Evolutionary conservation across 2,329 filamentous ascomycete genomes (phyloP).

Genomic region (Botryotinia calthae): DNA sequence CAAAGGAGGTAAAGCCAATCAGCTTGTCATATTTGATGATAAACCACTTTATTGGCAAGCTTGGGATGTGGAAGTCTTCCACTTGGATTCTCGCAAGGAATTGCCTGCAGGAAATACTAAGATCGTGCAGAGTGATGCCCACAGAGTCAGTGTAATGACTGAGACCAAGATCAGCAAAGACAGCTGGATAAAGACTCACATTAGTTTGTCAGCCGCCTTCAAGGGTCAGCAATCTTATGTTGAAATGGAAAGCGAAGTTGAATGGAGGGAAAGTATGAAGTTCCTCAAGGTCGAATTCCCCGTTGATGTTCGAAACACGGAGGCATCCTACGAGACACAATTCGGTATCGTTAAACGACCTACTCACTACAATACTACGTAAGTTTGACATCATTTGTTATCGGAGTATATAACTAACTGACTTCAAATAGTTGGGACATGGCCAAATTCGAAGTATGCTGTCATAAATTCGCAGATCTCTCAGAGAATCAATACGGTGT

Average conservation of each 20-base stretch:
- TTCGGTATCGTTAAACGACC: conserved; percentile 85
- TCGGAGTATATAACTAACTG: conserved; percentile 32
- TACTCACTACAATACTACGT: conserved; percentile 94
- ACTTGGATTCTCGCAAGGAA: conserved; percentile 81
- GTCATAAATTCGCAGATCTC: conserved; percentile 89
- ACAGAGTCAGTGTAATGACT: conserved; percentile 78
- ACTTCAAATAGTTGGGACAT: conserved; percentile 70
- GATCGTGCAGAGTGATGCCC: conserved; percentile 68
- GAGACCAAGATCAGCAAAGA: conserved; percentile 83
- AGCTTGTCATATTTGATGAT: conserved; percentile 93
- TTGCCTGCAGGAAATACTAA: conserved; percentile 65
- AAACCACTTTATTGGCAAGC: conserved; percentile 97
- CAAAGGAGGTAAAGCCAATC: conserved; percentile 73
- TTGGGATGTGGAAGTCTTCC: conserved; percentile 97
- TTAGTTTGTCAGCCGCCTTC: conserved; percentile 71
- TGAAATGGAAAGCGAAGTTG: conserved; percentile 80
- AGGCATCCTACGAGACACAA: conserved; percentile 93
- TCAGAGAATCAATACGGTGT: conserved; percentile 88
- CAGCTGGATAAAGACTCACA: conserved; percentile 82
- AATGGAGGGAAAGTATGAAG: conserved; percentile 96
- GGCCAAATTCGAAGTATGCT: conserved; percentile 97
- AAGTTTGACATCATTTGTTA: conserved; percentile 35
- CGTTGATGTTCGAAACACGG: conserved; percentile 83
- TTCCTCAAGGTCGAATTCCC: conserved; percentile 99
- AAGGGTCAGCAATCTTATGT: conserved; percentile 66